A percentile compares a stretch with the other conserved stretches of the same genome.
phyloP scores from a whole-genome alignment of 208 protist genomes.

The Zelonia costaricensis region DNA sequence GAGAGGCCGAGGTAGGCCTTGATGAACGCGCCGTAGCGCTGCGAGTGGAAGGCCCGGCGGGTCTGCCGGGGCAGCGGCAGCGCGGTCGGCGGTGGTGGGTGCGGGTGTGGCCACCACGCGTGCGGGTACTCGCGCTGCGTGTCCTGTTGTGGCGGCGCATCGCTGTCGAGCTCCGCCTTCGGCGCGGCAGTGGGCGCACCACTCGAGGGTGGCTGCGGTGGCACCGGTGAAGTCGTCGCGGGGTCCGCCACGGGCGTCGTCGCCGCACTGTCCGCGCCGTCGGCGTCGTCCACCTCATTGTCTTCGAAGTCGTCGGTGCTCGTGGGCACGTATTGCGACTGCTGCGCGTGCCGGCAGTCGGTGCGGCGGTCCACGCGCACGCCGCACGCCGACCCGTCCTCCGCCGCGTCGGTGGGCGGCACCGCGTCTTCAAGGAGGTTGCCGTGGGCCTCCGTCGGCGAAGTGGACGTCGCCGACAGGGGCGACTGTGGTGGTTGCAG shows the following conservation, averaged over 20 bases:
- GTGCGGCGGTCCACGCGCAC: constrained; percentile 5
- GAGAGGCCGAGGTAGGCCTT: constrained; percentile 66
- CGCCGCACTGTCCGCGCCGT: neutral
- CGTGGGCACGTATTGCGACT: constrained; percentile 26
- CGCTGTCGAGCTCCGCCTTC: neutral
- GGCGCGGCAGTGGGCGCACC: neutral
- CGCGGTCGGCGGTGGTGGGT: constrained; percentile 15
- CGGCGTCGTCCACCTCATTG: constrained; percentile 12
- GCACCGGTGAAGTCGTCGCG: neutral
- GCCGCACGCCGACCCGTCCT: constrained; percentile 1
- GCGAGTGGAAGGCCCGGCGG: constrained; percentile 50
- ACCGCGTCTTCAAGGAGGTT: too few relatives aligned
- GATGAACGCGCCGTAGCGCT: constrained; percentile 72
- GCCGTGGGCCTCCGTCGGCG: too few relatives aligned
- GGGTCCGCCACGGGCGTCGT: neutral
- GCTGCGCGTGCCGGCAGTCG: constrained; percentile 34
- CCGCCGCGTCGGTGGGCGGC: neutral
- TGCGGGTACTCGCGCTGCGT: neutral
- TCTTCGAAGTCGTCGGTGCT: constrained; percentile 12
- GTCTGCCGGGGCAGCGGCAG: constrained; percentile 22
- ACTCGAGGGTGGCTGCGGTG: too few relatives aligned
- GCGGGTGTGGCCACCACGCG: constrained; percentile 25
- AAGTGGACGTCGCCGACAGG: neutral
- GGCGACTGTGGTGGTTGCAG: neutral
- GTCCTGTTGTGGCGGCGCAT: neutral